Evolutionary conservation across 441 rosid species (phyloP).

Genomic region (Arabidopsis hybrid): DNA sequence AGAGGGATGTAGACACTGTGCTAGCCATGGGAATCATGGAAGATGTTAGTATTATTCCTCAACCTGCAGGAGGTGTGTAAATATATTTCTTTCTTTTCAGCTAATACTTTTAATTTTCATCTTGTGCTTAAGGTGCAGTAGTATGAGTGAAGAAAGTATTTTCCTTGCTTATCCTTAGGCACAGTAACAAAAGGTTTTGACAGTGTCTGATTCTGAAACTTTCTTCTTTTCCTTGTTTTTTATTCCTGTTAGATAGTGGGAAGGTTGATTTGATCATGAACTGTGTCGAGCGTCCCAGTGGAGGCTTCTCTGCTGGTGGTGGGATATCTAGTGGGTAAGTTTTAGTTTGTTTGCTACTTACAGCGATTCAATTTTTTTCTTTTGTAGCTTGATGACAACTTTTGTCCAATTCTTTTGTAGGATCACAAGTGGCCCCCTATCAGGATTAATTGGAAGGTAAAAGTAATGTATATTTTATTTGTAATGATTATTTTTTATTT

Average conservation of each 20-base stretch:
- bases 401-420: slow-evolving; percentile 52
- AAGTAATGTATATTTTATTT: slow-evolving; percentile 3
- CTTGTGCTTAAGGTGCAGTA: not conserved
- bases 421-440: slow-evolving; percentile 89
- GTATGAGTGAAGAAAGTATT: slow-evolving; percentile 16
- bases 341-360: slow-evolving; percentile 27
- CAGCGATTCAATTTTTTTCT: slow-evolving; percentile 22
- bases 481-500: not conserved
- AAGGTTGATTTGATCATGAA: slow-evolving; percentile 93
- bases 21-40: slow-evolving; percentile 90
- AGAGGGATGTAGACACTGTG: slow-evolving; percentile 88
- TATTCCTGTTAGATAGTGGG: slow-evolving; percentile 59
- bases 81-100: slow-evolving; percentile 3
- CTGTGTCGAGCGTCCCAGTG: slow-evolving; percentile 94
- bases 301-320: slow-evolving; percentile 97
- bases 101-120: not conserved
- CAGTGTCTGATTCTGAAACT: slow-evolving; percentile 10
- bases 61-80: slow-evolving; percentile 89
- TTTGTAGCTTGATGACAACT: slow-evolving; percentile 14
- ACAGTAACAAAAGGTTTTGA: slow-evolving; percentile 20
- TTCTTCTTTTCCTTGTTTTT: slow-evolving; percentile 12
- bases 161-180: slow-evolving; percentile 9
- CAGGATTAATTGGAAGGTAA: slow-evolving; percentile 93
- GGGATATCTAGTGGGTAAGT: slow-evolving; percentile 94
- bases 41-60: slow-evolving; percentile 94